Evolutionary conservation across 192 early-diverging fungal species (phyloP).

Genomic region (Coemansia sp.): DNA sequence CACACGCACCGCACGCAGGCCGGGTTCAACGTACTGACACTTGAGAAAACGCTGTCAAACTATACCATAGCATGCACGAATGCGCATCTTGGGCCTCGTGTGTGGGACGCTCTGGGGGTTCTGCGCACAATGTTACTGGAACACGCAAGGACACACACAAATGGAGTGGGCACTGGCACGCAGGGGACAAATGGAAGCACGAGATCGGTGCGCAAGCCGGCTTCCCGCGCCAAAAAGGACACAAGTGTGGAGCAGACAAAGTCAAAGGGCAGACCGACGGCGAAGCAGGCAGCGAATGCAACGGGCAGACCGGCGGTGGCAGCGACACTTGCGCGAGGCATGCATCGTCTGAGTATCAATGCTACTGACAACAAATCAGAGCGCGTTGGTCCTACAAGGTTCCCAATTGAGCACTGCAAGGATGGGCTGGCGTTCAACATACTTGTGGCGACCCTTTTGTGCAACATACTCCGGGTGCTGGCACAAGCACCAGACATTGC

Average conservation of each 20-base stretch:
- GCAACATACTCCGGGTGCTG: conserved; percentile 46
- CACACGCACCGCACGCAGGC: conserved; percentile 23
- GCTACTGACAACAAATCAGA: background rate
- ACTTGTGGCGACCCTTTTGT: conserved; percentile 29
- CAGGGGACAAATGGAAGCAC: background rate
- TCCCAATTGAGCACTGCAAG: conserved; percentile 23
- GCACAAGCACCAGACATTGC: conserved; percentile 13
- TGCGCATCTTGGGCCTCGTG: conserved; percentile 25
- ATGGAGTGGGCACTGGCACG: background rate
- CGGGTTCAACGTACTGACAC: conserved; percentile 38
- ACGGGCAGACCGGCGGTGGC: background rate
- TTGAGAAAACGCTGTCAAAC: conserved; percentile 50
- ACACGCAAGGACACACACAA: conserved; percentile 31
- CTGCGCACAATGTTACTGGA: conserved; percentile 29
- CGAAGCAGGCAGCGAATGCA: background rate
- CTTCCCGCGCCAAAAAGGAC: conserved; percentile 2
- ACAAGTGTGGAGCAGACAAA: background rate
- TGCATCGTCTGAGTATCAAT: conserved; percentile 42
- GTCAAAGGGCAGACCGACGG: background rate
- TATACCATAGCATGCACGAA: conserved; percentile 41
- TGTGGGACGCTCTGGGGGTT: conserved; percentile 36
- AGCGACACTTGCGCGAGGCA: conserved; percentile 14
- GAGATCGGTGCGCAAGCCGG: conserved; percentile 34
- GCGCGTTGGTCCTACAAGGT: conserved; percentile 4
- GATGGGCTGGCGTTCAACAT: conserved; percentile 30